Conservation (phyloP, 495 filamentous ascomycete genomes). For the Trichocladium uniseriatum region DNA sequence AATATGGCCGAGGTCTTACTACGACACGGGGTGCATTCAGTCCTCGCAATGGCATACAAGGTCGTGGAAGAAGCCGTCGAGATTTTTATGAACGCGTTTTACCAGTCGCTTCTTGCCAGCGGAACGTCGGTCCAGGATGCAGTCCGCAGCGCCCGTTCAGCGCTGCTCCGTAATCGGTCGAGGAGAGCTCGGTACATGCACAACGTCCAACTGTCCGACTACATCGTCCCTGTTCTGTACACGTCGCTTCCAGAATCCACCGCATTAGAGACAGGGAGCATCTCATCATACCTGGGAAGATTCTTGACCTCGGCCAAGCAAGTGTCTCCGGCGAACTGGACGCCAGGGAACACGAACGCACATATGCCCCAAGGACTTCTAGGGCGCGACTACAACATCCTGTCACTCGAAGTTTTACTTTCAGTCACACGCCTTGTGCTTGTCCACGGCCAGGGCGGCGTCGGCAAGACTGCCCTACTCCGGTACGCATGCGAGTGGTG, state of each 20-base stretch:
- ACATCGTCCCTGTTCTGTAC: not conserved
- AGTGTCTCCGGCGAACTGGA: not conserved
- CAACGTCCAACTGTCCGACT: not conserved
- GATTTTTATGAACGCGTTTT: conserved; percentile 1
- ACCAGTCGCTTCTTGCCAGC: not conserved
- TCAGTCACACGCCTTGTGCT: not conserved
- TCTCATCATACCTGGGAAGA: not conserved
- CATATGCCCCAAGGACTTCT: not conserved
- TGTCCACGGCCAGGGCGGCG: conserved; percentile 1
- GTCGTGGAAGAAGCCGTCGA: not conserved
- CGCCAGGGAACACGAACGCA: too few species aligned
- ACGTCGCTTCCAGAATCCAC: not conserved
- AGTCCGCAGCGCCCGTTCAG: not conserved
- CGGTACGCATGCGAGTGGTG: not conserved
- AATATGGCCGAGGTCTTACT: not conserved
- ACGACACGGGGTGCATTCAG: not conserved
- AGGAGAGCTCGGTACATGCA: conserved; percentile 1
- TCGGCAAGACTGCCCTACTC: not conserved
- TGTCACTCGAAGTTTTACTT: not conserved
- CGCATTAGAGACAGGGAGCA: not conserved
- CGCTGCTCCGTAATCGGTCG: not conserved
- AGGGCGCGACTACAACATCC: conserved; percentile 1
- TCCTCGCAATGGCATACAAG: conserved; percentile 1
- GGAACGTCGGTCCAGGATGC: not conserved
- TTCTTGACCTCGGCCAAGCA: not conserved